Evolutionary conservation across 2,329 filamentous ascomycete species (phyloP).

Genomic region (Penicillium palitans): DNA sequence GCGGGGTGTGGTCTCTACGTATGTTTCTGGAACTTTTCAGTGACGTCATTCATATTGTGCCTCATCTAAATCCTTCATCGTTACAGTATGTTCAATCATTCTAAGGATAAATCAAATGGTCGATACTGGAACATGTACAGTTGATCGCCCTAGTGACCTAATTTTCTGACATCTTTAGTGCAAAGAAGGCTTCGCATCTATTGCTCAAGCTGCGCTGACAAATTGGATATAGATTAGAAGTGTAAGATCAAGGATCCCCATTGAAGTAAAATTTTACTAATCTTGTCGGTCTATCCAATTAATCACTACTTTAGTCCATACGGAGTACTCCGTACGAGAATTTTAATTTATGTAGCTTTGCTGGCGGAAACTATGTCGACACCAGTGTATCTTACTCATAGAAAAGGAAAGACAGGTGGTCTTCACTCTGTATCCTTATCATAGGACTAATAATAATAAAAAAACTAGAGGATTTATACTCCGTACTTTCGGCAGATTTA

Average conservation of each 20-base stretch:
- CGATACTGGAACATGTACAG: not conserved
- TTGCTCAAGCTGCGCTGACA: no score
- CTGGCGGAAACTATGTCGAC: not conserved
- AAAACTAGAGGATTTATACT: not conserved
- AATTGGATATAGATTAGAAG: no score
- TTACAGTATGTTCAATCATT: not conserved
- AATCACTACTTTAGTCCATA: not conserved
- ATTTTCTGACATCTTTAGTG: not conserved
- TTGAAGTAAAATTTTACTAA: no score
- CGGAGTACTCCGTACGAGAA: no score
- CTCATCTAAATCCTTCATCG: not conserved
- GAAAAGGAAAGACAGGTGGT: not conserved
- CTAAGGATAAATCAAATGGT: not conserved
- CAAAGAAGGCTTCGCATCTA: not conserved
- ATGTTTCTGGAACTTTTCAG: not conserved
- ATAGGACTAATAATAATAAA: not conserved
- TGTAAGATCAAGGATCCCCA: no score
- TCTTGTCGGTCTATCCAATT: no score
- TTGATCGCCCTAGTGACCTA: no score
- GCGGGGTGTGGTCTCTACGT: not conserved
- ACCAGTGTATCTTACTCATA: not conserved
- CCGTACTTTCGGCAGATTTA: not conserved
- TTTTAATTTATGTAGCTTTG: not conserved
- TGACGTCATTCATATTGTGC: not conserved
- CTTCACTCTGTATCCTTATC: not conserved